Evolutionary conservation across 257 asterid genomes (phyloP).

Genomic region (Pogostemon cablin): DNA sequence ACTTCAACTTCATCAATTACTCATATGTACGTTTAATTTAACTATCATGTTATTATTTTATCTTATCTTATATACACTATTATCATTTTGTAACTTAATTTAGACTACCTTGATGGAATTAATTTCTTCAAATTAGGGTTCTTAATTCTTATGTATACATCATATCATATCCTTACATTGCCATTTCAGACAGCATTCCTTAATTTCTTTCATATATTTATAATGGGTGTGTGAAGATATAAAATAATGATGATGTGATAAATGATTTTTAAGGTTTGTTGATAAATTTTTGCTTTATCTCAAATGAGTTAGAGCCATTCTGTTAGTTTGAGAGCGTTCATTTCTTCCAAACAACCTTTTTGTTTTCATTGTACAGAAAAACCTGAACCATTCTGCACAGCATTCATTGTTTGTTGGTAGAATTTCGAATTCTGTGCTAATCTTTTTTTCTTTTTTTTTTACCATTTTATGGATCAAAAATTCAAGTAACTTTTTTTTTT

Average conservation of each 20-base stretch:
- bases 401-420: conserved; percentile 37
- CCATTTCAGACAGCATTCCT: too few relatives aligned
- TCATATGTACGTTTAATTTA: too few relatives aligned
- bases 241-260: not conserved
- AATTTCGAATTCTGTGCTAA: conserved; percentile 28
- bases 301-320: conserved; percentile 18
- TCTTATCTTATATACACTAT: too few relatives aligned
- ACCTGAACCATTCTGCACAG: conserved; percentile 38
- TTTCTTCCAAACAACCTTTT: conserved; percentile 34
- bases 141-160: too few relatives aligned
- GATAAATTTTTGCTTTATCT: not conserved
- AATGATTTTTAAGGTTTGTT: not conserved
- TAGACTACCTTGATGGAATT: too few relatives aligned
- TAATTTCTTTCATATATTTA: too few relatives aligned
- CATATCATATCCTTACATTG: too few relatives aligned
- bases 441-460: not conserved
- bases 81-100: too few relatives aligned
- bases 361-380: conserved; percentile 37
- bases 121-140: too few relatives aligned
- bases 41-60: too few relatives aligned
- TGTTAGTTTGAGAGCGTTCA: conserved; percentile 32
- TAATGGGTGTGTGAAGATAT: too few relatives aligned
- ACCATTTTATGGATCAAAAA: conserved; percentile 28
- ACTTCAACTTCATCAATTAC: too few relatives aligned
- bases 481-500: not conserved